These are phyloP conservation scores for Colletotrichum truncatum DNA, from an alignment of 2,329 filamentous ascomycete species.

Conservation along the genomic window DNA sequence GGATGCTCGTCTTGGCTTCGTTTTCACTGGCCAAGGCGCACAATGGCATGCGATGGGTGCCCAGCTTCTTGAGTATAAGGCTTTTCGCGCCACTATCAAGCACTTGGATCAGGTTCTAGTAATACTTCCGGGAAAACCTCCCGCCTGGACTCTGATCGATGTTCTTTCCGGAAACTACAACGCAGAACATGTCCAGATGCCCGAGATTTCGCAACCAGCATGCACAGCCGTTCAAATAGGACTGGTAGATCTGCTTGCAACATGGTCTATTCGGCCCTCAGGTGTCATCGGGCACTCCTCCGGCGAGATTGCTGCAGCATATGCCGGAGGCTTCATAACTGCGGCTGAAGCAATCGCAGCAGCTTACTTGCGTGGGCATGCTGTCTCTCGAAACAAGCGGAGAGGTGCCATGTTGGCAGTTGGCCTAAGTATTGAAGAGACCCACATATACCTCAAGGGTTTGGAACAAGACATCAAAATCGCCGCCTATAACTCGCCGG, in stretches of 20 bases:
- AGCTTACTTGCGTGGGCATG: constrained; percentile 48
- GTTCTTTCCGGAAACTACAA: not conserved
- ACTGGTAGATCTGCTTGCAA: constrained; percentile 47
- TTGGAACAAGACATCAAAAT: not conserved
- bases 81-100: rapidly evolving
- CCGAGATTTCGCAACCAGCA: constrained; percentile 36
- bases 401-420: constrained; percentile 47
- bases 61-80: not conserved
- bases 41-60: not conserved
- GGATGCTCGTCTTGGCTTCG: not conserved
- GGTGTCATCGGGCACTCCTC: constrained; percentile 51
- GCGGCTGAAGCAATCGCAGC: constrained; percentile 44
- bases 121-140: not conserved
- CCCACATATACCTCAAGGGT: not conserved
- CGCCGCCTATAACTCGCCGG: not conserved
- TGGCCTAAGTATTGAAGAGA: constrained; percentile 40
- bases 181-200: rapidly evolving
- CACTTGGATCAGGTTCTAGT: rapidly evolving
- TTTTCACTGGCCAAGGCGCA: not conserved
- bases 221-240: constrained; percentile 48
- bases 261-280: constrained; percentile 39
- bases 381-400: constrained; percentile 1
- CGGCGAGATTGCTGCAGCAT: constrained; percentile 56
- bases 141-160: rapidly evolving
- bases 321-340: constrained; percentile 46